phyloP scores from a whole-genome alignment of 495 filamentous ascomycete species.

The Chlorociboria aeruginascens region DNA sequence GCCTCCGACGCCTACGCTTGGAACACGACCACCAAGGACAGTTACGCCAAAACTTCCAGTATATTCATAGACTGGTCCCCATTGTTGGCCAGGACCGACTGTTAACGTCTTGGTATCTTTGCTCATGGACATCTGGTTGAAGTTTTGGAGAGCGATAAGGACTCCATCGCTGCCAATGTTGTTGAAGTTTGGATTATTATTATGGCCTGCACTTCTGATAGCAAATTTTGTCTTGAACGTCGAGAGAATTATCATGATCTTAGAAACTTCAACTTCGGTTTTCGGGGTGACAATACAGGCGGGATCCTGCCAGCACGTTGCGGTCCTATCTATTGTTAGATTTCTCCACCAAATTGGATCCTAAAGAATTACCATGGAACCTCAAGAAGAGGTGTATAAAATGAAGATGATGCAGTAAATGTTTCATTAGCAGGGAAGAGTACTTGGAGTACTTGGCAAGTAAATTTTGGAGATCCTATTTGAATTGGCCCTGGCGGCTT shows the following conservation, averaged over 20 bases:
- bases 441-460: neutral
- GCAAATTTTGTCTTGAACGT: too few species aligned
- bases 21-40: constrained; percentile 29
- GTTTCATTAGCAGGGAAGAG: neutral
- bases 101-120: constrained; percentile 22
- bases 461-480: too few species aligned
- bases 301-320: too few species aligned
- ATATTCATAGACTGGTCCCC: constrained; percentile 39
- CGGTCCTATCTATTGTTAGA: too few species aligned
- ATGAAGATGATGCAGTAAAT: neutral
- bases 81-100: constrained; percentile 35
- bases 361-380: neutral
- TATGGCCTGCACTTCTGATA: too few species aligned
- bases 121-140: constrained; percentile 29
- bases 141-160: constrained; percentile 36
- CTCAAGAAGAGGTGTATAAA: neutral
- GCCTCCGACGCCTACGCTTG: constrained; percentile 16
- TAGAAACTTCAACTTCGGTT: too few species aligned
- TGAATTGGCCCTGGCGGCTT: too few species aligned
- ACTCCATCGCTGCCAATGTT: constrained; percentile 27
- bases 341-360: too few species aligned
- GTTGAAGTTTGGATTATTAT: too few species aligned
- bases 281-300: too few species aligned
- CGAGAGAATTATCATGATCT: too few species aligned
- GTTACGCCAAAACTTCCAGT: constrained; percentile 33